These are phyloP conservation scores for Kazachstania psychrophila DNA, from an alignment of 805 yeast genomes.

Conservation along the genomic window DNA sequence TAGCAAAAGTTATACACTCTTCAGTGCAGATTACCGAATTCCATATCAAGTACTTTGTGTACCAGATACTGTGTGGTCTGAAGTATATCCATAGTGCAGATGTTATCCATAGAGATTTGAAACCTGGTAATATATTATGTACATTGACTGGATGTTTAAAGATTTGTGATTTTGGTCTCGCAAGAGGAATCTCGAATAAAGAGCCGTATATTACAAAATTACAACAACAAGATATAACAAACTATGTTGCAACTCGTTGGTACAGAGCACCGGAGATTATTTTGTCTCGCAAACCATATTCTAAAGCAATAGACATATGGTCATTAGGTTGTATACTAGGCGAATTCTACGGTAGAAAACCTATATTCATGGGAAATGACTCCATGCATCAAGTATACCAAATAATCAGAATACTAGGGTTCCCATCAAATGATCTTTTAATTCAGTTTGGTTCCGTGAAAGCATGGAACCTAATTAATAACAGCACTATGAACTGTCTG, in stretches of 20 bases:
- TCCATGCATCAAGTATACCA: slow-evolving; percentile 61
- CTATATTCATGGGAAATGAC: slow-evolving; percentile 69
- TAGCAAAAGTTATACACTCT: slow-evolving; percentile 72
- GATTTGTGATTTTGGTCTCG: slow-evolving; percentile 90
- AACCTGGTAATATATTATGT: slow-evolving; percentile 83
- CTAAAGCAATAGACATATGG: slow-evolving; percentile 81
- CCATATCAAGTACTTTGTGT: slow-evolving; percentile 65
- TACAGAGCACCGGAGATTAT: slow-evolving; percentile 90
- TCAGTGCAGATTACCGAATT: slow-evolving; percentile 72
- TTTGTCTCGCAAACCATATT: slow-evolving; percentile 48
- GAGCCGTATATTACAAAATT: slow-evolving; percentile 1
- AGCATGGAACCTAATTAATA: slow-evolving; percentile 39
- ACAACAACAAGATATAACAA: slow-evolving; percentile 44
- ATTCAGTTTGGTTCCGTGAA: slow-evolving; percentile 36
- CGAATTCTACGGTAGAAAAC: slow-evolving; percentile 72
- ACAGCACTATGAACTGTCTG: slow-evolving; percentile 31
- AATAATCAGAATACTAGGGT: slow-evolving; percentile 61
- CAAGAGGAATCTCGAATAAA: slow-evolving; percentile 54
- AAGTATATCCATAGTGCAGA: slow-evolving; percentile 88
- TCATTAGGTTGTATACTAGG: slow-evolving; percentile 86
- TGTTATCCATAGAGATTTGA: slow-evolving; percentile 84
- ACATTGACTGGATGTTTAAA: slow-evolving; percentile 66
- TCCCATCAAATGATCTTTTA: slow-evolving; percentile 47
- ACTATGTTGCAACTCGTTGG: slow-evolving; percentile 92
- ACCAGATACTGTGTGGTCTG: slow-evolving; percentile 78